Evolutionary conservation across 805 yeast genomes (phyloP).

Genomic region (Ogataea parapolymorpha): DNA sequence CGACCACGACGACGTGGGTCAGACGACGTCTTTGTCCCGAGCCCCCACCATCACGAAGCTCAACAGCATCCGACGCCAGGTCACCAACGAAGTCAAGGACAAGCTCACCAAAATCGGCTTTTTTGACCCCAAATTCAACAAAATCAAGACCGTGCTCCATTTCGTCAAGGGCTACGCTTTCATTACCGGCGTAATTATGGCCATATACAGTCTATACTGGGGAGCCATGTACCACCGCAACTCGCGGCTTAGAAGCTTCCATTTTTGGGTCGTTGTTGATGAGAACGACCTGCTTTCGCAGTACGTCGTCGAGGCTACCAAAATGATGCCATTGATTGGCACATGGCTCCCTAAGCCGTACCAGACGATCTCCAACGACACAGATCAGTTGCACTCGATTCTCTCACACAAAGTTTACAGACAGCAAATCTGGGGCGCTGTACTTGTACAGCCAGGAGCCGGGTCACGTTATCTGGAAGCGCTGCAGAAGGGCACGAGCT

Average conservation of each 20-base stretch:
- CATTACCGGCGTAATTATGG: slow-evolving; percentile 36
- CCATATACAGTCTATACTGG: slow-evolving; percentile 43
- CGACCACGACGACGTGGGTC: not conserved
- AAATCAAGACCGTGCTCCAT: slow-evolving; percentile 8
- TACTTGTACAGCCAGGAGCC: slow-evolving; percentile 50
- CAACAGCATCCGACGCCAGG: slow-evolving; percentile 15
- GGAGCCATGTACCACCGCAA: slow-evolving; percentile 35
- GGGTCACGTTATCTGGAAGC: slow-evolving; percentile 40
- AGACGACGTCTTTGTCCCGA: not conserved
- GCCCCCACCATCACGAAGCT: slow-evolving; percentile 6
- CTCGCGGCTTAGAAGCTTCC: slow-evolving; percentile 29
- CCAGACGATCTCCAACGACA: slow-evolving; percentile 30
- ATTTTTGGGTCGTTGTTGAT: slow-evolving; percentile 34
- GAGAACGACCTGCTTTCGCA: slow-evolving; percentile 29
- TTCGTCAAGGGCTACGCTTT: slow-evolving; percentile 26
- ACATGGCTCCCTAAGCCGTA: slow-evolving; percentile 22
- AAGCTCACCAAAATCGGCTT: slow-evolving; percentile 24
- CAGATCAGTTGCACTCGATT: slow-evolving; percentile 34
- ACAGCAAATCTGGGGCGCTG: slow-evolving; percentile 58
- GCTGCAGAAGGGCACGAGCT: slow-evolving; percentile 26
- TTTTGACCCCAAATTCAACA: slow-evolving; percentile 26
- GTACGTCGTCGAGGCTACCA: slow-evolving; percentile 21
- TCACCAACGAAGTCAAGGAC: slow-evolving; percentile 20
- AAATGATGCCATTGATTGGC: slow-evolving; percentile 19
- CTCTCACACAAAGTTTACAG: slow-evolving; percentile 45